Evolutionary conservation across 352 stramenopile genomes (phyloP).

Genomic region (Plasmopara viticola): DNA sequence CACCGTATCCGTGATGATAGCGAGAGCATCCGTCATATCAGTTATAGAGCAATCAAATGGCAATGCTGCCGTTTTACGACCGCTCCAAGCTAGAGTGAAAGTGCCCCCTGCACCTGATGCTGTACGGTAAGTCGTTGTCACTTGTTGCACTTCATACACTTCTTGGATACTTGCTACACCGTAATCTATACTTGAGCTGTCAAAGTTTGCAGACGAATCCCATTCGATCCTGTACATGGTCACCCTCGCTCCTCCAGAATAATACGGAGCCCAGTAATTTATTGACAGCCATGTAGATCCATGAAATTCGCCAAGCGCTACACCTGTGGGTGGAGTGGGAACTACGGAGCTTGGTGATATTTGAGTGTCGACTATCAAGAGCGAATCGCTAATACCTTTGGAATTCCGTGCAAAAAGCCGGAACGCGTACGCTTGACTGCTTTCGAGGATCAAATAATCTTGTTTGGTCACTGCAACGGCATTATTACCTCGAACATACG

Average conservation of each 20-base stretch:
- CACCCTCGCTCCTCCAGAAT: constrained; percentile 85
- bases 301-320: constrained; percentile 75
- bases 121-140: constrained; percentile 60
- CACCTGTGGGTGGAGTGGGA: constrained; percentile 63
- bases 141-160: constrained; percentile 87
- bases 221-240: constrained; percentile 92
- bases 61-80: constrained; percentile 55
- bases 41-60: constrained; percentile 60
- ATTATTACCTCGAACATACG: constrained; percentile 44
- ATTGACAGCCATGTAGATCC: constrained; percentile 69
- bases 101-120: constrained; percentile 61
- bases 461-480: constrained; percentile 46
- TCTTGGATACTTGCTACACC: constrained; percentile 82
- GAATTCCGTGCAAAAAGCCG: constrained; percentile 58
- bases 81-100: constrained; percentile 91
- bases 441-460: constrained; percentile 46
- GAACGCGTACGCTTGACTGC: constrained; percentile 44
- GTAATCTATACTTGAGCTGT: constrained; percentile 78
- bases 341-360: constrained; percentile 58
- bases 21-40: constrained; percentile 72
- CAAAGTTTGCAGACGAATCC: constrained; percentile 81
- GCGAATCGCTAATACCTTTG: constrained; percentile 43
- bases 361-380: constrained; percentile 27
- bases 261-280: constrained; percentile 73
- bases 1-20: constrained; percentile 68